Evolutionary conservation across 2,329 filamentous ascomycete species (phyloP).

Genomic region (Aspergillus terreus): DNA sequence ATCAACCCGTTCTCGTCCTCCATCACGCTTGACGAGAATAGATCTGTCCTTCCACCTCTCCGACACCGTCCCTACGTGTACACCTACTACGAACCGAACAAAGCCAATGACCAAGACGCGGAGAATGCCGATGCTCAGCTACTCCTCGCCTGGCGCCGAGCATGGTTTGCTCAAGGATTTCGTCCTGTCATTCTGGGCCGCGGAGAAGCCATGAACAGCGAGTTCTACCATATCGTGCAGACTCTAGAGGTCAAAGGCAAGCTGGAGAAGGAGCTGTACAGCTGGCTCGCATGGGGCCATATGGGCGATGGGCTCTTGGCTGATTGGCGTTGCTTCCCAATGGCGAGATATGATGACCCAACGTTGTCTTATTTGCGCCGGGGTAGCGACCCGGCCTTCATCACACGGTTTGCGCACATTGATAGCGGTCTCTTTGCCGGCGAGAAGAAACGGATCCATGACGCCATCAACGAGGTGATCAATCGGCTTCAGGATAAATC

Average conservation of each 20-base stretch:
- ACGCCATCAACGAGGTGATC: constrained; percentile 60
- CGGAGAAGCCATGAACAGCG: constrained; percentile 78
- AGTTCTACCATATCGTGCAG: constrained; percentile 70
- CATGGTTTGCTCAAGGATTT: constrained; percentile 96
- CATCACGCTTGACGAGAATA: constrained; percentile 74
- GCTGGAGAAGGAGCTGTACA: constrained; percentile 68
- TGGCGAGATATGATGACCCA: constrained; percentile 70
- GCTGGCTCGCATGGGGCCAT: constrained; percentile 89
- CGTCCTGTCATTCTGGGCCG: constrained; percentile 75
- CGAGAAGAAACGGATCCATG: constrained; percentile 59
- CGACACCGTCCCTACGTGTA: constrained; percentile 70
- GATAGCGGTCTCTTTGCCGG: constrained; percentile 71
- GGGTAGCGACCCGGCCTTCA: constrained; percentile 70
- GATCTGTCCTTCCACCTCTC: constrained; percentile 77
- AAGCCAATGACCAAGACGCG: constrained; percentile 59
- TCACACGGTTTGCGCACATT: constrained; percentile 65
- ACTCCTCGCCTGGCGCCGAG: constrained; percentile 81
- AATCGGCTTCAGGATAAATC: constrained; percentile 53
- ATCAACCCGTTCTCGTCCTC: constrained; percentile 81
- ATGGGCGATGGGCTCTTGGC: constrained; percentile 82
- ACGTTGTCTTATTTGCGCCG: constrained; percentile 70
- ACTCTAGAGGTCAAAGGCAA: constrained; percentile 52
- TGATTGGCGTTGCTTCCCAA: constrained; percentile 77
- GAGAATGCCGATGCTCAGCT: constrained; percentile 73
- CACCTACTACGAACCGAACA: constrained; percentile 78